phyloP scores from a whole-genome alignment of 2,329 filamentous ascomycete genomes.

The Albifimbria verrucaria region DNA sequence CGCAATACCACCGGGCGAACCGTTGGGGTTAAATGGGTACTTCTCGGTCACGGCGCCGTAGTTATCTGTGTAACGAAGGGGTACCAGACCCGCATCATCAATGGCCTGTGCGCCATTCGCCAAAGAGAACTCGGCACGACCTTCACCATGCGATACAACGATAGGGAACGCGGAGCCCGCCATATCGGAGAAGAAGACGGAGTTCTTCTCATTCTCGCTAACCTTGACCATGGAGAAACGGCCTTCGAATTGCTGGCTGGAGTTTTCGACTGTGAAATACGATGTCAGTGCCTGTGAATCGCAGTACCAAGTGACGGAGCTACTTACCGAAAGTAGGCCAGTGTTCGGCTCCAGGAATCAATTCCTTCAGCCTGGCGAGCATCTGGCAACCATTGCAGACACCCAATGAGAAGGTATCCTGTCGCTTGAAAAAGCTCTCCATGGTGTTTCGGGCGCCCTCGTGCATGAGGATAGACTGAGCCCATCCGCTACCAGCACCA shows the following conservation, averaged over 20 bases:
- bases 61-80: constrained; percentile 85
- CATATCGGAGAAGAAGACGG: constrained; percentile 93
- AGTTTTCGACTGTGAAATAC: constrained; percentile 61
- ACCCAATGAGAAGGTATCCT: constrained; percentile 87
- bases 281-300: background rate
- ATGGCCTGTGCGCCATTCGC: constrained; percentile 51
- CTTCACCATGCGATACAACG: constrained; percentile 87
- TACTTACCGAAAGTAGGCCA: constrained; percentile 72
- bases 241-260: constrained; percentile 85
- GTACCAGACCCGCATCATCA: constrained; percentile 65
- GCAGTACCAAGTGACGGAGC: background rate
- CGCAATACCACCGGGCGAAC: constrained; percentile 76
- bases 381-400: constrained; percentile 99
- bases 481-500: constrained; percentile 95
- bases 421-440: constrained; percentile 77
- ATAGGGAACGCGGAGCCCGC: constrained; percentile 77
- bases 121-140: constrained; percentile 69
- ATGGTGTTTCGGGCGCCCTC: constrained; percentile 74
- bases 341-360: constrained; percentile 78
- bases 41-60: constrained; percentile 66
- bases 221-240: constrained; percentile 81
- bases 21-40: constrained; percentile 88
- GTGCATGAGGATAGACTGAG: constrained; percentile 87
- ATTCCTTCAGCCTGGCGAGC: constrained; percentile 70
- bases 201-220: constrained; percentile 53